A percentile compares a stretch with the other conserved stretches of the same genome.
Conservation (phyloP, 139 green algal species). For the Picochlorum sp. region DNA sequence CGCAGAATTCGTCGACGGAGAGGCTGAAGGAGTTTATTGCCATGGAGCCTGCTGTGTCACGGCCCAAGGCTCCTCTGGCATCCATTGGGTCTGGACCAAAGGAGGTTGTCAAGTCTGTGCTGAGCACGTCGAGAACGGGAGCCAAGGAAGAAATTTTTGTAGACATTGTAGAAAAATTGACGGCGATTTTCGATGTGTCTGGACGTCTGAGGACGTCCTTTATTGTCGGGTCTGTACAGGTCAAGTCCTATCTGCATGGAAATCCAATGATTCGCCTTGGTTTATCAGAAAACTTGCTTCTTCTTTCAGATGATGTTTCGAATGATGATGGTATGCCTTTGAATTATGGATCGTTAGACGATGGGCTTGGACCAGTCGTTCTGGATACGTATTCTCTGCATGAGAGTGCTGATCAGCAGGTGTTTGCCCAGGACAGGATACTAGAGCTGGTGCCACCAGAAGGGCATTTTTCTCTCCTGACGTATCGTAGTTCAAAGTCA, state of each 20-base stretch:
- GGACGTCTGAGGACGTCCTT: constrained; percentile 73
- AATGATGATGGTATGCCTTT: not conserved
- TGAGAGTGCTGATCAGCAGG: constrained; percentile 55
- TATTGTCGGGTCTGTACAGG: constrained; percentile 78
- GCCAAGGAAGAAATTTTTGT: constrained; percentile 90
- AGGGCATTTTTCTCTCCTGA: constrained; percentile 90
- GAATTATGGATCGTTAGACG: not conserved
- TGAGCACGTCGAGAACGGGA: constrained; percentile 67
- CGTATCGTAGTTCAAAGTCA: constrained; percentile 76
- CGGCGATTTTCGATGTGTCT: constrained; percentile 76
- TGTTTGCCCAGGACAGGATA: constrained; percentile 86
- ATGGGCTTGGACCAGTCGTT: constrained; percentile 8
- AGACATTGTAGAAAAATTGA: constrained; percentile 94
- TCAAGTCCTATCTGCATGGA: constrained; percentile 76
- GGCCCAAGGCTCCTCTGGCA: constrained; percentile 17
- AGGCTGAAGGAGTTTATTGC: constrained; percentile 86
- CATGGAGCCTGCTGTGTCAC: constrained; percentile 73
- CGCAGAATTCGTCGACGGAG: constrained; percentile 84
- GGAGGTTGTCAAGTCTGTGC: constrained; percentile 78
- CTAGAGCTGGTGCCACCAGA: constrained; percentile 78
- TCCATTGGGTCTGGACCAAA: constrained; percentile 50
- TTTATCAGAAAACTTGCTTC: constrained; percentile 78
- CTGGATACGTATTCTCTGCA: constrained; percentile 64
- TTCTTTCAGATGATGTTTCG: constrained; percentile 39
- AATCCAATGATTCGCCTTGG: constrained; percentile 82